A percentile compares a stretch with the other conserved stretches of the same genome.
Evolutionary conservation across 208 protist species (phyloP).

Genomic region (Sergeia podlipaevii): DNA sequence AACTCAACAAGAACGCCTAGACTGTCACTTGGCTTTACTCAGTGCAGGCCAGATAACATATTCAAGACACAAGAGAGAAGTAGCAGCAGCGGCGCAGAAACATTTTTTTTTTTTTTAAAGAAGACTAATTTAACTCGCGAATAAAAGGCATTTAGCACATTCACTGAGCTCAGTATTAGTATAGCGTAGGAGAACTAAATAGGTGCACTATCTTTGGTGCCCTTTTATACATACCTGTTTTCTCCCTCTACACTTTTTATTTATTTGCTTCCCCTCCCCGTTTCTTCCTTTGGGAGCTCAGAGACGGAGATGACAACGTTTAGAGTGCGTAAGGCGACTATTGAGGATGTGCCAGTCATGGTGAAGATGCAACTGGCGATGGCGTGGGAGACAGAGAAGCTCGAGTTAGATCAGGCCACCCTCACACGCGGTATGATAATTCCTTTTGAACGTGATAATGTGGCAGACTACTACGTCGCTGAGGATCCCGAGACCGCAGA

Average conservation of each 20-base stretch:
- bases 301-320: slow-evolving; percentile 6
- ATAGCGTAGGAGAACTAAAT: too few species aligned
- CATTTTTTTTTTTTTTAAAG: too few species aligned
- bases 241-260: neutral
- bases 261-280: neutral
- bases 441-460: slow-evolving; percentile 30
- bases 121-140: too few species aligned
- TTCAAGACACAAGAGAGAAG: too few species aligned
- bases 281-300: slow-evolving; percentile 5
- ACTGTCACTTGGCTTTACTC: too few species aligned
- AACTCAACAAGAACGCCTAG: too few species aligned
- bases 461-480: slow-evolving; percentile 44
- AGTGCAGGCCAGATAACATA: too few species aligned
- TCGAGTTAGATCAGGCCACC: slow-evolving; percentile 31
- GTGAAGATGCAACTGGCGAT: slow-evolving; percentile 43
- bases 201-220: too few species aligned
- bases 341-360: slow-evolving; percentile 41
- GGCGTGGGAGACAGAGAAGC: slow-evolving; percentile 55
- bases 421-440: slow-evolving; percentile 35
- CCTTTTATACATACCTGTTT: neutral
- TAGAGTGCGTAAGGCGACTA: slow-evolving; percentile 13
- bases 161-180: too few species aligned
- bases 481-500: slow-evolving; percentile 22
- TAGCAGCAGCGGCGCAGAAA: too few species aligned
- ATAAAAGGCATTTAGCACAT: too few species aligned